Evolutionary conservation across 768 basidiomycete species (phyloP).

Genomic region (Lactarius sp.): DNA sequence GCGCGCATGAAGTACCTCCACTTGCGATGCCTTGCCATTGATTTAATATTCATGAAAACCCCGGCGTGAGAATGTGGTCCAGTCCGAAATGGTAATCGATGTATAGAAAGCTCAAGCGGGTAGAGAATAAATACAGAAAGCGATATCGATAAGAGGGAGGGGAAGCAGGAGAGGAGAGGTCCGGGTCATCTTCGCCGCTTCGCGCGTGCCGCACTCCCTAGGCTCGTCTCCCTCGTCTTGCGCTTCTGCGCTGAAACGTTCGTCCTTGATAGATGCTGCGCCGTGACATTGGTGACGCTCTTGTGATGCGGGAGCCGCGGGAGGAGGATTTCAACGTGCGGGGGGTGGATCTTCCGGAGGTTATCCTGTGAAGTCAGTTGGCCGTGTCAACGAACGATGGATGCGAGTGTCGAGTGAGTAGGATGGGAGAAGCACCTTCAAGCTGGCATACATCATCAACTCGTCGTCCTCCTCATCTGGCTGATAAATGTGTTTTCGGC

Average conservation of each 20-base stretch:
- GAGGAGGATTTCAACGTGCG: too few species aligned
- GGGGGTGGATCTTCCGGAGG: slow-evolving; percentile 33
- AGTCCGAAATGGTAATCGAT: not conserved
- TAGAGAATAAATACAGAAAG: slow-evolving; percentile 4
- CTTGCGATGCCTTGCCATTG: not conserved
- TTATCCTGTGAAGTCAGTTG: slow-evolving; percentile 34
- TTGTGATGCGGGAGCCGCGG: slow-evolving; percentile 7
- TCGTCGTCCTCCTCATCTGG: slow-evolving; percentile 52
- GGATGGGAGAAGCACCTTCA: slow-evolving; percentile 36
- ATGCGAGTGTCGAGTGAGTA: not conserved
- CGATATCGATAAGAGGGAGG: not conserved
- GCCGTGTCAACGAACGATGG: too few species aligned
- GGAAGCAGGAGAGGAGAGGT: not conserved
- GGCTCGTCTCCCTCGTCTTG: not conserved
- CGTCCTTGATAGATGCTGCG: slow-evolving; percentile 9
- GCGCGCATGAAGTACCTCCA: not conserved
- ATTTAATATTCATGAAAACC: not conserved
- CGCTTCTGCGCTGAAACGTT: slow-evolving; percentile 14
- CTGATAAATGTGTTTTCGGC: slow-evolving; percentile 19
- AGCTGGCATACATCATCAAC: slow-evolving; percentile 50
- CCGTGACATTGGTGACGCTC: slow-evolving; percentile 10
- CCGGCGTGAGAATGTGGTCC: not conserved
- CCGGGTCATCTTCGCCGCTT: slow-evolving; percentile 20
- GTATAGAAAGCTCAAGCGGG: not conserved
- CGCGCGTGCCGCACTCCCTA: slow-evolving; percentile 1